Evolutionary conservation across 73 alveolate genomes (phyloP).

Genomic region (Tetrahymena borealis): DNA sequence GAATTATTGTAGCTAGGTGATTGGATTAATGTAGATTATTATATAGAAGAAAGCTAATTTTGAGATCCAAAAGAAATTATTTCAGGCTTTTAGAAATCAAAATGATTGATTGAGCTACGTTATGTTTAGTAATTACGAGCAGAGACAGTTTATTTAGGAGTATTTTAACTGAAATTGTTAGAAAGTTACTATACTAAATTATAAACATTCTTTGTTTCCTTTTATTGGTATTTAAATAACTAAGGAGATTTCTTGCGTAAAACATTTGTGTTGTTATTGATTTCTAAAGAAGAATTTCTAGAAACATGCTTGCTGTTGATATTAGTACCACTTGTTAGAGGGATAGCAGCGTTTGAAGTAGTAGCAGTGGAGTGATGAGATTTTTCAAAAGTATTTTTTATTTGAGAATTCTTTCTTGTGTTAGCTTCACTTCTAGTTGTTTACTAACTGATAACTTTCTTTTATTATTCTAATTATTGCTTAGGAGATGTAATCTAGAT

Average conservation of each 20-base stretch:
- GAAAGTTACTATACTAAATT: neutral
- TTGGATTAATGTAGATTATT: neutral
- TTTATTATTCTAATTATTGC: neutral
- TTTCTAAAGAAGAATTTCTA: neutral
- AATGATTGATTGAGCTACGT: neutral
- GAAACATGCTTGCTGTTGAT: neutral
- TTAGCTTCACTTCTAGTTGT: neutral
- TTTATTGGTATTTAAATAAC: neutral
- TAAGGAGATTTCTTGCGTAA: neutral
- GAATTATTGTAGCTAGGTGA: neutral
- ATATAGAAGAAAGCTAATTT: neutral
- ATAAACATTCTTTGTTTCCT: neutral
- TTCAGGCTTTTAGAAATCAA: neutral
- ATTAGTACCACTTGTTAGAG: neutral
- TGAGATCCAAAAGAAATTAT: neutral
- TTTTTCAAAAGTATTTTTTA: neutral
- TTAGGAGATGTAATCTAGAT: neutral
- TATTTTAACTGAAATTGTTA: neutral
- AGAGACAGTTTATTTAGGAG: neutral
- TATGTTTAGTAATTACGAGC: neutral
- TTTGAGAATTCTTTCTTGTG: neutral
- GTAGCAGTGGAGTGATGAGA: neutral
- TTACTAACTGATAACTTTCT: neutral
- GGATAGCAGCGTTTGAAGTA: neutral
- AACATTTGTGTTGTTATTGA: neutral